A percentile compares a stretch with the other conserved stretches of the same genome.
Evolutionary conservation across 768 basidiomycete genomes (phyloP).

Genomic region (Symmetrospora coprosmae): DNA sequence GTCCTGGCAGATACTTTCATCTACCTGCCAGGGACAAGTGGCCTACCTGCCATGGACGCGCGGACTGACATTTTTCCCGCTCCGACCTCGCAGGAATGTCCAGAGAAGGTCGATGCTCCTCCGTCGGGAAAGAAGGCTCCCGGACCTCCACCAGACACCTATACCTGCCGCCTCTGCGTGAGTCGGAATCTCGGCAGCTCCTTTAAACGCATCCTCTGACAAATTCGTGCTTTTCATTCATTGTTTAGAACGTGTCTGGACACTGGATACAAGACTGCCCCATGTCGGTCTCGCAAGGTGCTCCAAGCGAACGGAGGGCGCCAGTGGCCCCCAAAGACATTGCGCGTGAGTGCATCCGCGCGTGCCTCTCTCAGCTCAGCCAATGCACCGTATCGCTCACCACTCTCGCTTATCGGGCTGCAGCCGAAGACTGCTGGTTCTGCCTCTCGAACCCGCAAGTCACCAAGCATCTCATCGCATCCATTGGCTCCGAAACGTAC

Average conservation of each 20-base stretch:
- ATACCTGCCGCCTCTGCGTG: constrained; percentile 81
- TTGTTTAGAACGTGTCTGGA: constrained; percentile 31
- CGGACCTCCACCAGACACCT: constrained; percentile 65
- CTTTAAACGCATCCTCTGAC: too few relatives aligned
- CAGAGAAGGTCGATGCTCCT: constrained; percentile 49
- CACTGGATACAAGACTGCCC: constrained; percentile 84
- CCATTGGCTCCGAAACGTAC: constrained; percentile 86
- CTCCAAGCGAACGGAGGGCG: constrained; percentile 36
- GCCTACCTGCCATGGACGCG: neutral
- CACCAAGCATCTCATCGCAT: constrained; percentile 89
- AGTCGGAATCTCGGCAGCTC: constrained; percentile 42
- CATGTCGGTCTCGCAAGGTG: constrained; percentile 43
- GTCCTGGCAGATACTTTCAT: too few relatives aligned
- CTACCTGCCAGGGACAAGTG: too few relatives aligned
- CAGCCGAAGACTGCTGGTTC: constrained; percentile 95
- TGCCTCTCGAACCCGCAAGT: constrained; percentile 87
- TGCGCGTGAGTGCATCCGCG: constrained; percentile 46
- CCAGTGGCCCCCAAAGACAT: constrained; percentile 62
- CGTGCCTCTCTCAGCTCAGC: neutral
- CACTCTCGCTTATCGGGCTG: neutral
- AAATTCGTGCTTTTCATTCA: neutral
- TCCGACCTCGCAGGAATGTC: constrained; percentile 54
- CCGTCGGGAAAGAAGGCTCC: constrained; percentile 47
- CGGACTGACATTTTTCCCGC: neutral
- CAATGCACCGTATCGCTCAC: neutral